Base-by-base conservation (phyloP, 768 basidiomycete genomes). In the Russula compacta region DNA sequence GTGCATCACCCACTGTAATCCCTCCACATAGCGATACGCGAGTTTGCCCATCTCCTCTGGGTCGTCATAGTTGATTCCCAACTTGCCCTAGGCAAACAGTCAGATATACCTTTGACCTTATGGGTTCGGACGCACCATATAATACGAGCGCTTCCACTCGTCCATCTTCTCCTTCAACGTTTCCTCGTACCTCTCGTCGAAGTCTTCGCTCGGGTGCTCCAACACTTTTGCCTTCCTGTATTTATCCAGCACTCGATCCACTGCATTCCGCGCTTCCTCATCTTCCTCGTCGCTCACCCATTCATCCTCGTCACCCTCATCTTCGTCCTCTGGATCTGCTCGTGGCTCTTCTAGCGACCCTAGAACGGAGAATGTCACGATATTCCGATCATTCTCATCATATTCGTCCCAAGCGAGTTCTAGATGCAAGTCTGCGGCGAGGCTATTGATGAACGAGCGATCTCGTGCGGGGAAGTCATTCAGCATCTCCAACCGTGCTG, bases 1-100 rank as follows among this genome's bases (percentile, higher is more conserved):
- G 70, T 93, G 89, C 88, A 99, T 90, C 36, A 98, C 93, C 97
- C 95, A 98, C 70, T 99, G 97, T 63, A 99, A 74, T 1, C 97
- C 97, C 70, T 98, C 92, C 17, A 91, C 82, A 71, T 97, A 99
- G 59, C 83, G 81, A 69, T 80, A 94, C 12, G 83, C 79, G 56
- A 99, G 76, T 51, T 84, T 77, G 29, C 80, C 77, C 78, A 94
- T 83, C 53, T 82, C 78, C 64, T 86, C 77, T 6, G 83, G 79
- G 67, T 87, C 73, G 63, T 89, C 81, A 63, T 82, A 89, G 9
- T 84, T 84, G 60, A 98, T 85, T 63, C 87, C 85, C 53, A 99
- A 74, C 73, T 99, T 99, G 39, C 83, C 89, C 92, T 95, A 60
- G 39, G 6, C n/a, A 42, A 39, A 15, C 36, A 29, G 43, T 71